Conservation (phyloP, 345 rosid genomes). For the Excoecaria agallocha region DNA sequence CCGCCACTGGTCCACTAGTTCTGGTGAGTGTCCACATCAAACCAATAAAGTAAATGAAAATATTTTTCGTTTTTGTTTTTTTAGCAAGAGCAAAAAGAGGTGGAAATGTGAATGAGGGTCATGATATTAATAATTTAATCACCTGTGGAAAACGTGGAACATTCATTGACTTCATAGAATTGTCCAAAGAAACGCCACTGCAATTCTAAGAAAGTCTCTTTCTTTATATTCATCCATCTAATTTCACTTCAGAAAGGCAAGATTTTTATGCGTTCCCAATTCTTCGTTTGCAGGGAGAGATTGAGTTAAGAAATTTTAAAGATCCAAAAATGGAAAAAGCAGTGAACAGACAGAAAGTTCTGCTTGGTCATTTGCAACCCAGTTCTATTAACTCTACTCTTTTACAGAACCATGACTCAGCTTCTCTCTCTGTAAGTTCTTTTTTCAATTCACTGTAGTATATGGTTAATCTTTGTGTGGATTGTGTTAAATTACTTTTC, state of each 20-base stretch:
- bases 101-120: no score
- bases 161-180: background rate
- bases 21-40: no score
- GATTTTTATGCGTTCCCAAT: background rate
- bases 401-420: conserved; percentile 30
- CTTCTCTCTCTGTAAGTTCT: conserved; percentile 48
- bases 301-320: background rate
- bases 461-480: background rate
- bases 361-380: conserved; percentile 73
- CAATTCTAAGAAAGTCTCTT: background rate
- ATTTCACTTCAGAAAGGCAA: background rate
- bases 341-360: conserved; percentile 63
- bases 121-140: background rate
- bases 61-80: background rate
- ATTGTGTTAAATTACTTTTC: background rate
- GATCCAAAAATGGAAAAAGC: conserved; percentile 66
- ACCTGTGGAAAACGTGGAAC: background rate
- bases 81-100: background rate
- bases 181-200: background rate
- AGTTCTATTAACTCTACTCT: conserved; percentile 33
- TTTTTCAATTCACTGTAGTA: background rate
- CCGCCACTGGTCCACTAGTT: no score
- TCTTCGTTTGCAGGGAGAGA: background rate
- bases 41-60: background rate
- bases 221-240: background rate